phyloP scores from a whole-genome alignment of 2,329 filamentous ascomycete genomes.

The Seiridium unicorne region DNA sequence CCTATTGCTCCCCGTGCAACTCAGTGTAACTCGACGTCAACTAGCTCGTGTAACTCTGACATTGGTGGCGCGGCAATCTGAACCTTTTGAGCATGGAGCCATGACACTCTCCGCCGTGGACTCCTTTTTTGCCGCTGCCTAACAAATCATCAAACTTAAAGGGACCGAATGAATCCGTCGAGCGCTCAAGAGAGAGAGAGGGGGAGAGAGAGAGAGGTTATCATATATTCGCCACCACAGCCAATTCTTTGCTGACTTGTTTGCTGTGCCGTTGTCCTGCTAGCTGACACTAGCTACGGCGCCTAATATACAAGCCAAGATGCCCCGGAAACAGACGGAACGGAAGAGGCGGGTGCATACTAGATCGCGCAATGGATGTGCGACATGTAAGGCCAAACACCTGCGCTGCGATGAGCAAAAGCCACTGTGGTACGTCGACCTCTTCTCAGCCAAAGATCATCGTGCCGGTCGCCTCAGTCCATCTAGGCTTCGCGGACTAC shows the following conservation, averaged over 20 bases:
- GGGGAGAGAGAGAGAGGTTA: too few relatives aligned
- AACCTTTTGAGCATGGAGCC: not conserved
- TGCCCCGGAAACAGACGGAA: slow-evolving; percentile 2
- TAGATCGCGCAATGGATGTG: slow-evolving; percentile 23
- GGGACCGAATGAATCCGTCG: too few relatives aligned
- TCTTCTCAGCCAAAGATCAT: not conserved
- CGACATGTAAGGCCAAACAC: slow-evolving; percentile 22
- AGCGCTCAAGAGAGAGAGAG: too few relatives aligned
- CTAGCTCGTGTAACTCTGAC: not conserved
- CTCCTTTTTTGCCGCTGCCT: not conserved
- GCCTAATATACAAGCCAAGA: not conserved
- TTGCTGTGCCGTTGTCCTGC: too few relatives aligned
- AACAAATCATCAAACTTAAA: not conserved
- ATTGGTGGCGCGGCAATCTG: not conserved
- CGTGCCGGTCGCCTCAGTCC: not conserved
- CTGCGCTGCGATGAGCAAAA: slow-evolving; percentile 23
- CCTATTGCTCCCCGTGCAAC: not conserved
- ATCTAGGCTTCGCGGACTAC: too few relatives aligned
- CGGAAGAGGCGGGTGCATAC: slow-evolving; percentile 12
- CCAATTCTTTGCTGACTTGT: too few relatives aligned
- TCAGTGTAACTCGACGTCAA: not conserved
- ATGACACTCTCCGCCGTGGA: not conserved
- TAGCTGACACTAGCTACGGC: not conserved
- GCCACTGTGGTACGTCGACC: slow-evolving; percentile 21
- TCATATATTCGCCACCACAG: too few relatives aligned